Base-by-base conservation (phyloP, 805 yeast genomes). In the Schwanniomyces yamadae region DNA sequence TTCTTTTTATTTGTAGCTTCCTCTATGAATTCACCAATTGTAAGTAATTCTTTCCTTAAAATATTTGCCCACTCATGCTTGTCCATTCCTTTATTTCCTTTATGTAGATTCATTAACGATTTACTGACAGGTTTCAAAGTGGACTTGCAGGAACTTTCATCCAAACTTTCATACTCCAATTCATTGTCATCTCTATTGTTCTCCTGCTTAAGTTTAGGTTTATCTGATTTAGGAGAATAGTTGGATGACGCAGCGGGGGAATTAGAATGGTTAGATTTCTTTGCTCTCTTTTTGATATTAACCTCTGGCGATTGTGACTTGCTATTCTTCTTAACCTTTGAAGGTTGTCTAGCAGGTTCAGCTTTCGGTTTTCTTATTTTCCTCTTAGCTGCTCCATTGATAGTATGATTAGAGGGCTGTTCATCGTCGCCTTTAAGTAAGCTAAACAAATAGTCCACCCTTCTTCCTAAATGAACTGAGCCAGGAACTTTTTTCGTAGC, bases 401-500 rank as follows among this genome's bases (percentile, higher is more conserved):
- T 33, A 21, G 38, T 24, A 1, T 41, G 30, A 5, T 31, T 14
- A 11, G 31, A 15, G 8, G 49, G 45, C n/a, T 45, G 53, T 10
- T 66, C 72, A 6, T 64, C 73, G 17, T 74, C 82, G 13, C 81
- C 95, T 42, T 73, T 73, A 47, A 91, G 62, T 8, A 87, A 80
- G 2, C 77, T 61, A 18, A 91, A 73, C 50, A 93, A 69, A 51
- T 90, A 91, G 56, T 95, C 99, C 1, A 87, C 81, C 55, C 99
- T 78, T 61, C 99, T 79, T 8, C 86, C 87, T 33, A 93, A 68
- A 61, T 93, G 99, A 12, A 93, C 93, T 3, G 96, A 75, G 6
- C 95, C 93, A 0, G 99, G 98, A 4, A 84, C 84, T 52, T 80
- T 84, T 45, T 87, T 84, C 20, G 68, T 47, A 33, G 70, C 57